Conservation (phyloP, 2,329 filamentous ascomycete species). For the Fusarium mexicanum region DNA sequence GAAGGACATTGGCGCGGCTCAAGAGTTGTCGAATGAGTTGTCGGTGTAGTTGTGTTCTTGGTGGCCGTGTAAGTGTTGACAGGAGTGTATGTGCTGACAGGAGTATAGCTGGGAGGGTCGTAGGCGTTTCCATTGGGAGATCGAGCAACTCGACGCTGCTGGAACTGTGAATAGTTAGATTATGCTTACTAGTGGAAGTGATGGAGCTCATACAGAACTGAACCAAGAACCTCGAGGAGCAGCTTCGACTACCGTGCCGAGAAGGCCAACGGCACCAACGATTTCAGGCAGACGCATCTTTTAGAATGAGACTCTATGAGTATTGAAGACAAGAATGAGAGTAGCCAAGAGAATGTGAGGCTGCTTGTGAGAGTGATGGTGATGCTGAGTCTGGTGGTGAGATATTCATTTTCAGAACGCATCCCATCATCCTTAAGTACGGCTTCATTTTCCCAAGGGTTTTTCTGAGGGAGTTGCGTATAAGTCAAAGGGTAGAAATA, state of each 20-base stretch:
- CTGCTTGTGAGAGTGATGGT: constrained; percentile 7
- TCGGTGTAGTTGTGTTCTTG: constrained; percentile 27
- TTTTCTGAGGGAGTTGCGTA: constrained; percentile 6
- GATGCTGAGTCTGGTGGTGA: constrained; percentile 38
- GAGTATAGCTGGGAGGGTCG: constrained; percentile 11
- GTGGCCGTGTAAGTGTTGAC: background rate
- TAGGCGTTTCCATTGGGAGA: constrained; percentile 4
- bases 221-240: constrained; percentile 35
- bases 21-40: constrained; percentile 13
- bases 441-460: constrained; percentile 34
- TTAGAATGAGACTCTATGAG: background rate
- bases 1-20: constrained; percentile 36
- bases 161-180: constrained; percentile 22
- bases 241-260: constrained; percentile 40
- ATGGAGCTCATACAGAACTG: constrained; percentile 23
- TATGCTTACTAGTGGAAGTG: background rate
- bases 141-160: constrained; percentile 4
- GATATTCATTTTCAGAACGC: constrained; percentile 8
- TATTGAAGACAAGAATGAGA: background rate
- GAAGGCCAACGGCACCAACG: constrained; percentile 41
- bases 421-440: constrained; percentile 35
- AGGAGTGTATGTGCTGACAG: constrained; percentile 4
- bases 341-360: constrained; percentile 24
- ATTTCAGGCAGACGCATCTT: constrained; percentile 41
- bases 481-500: constrained; percentile 32